Conservation (phyloP, 2,329 filamentous ascomycete genomes). For the Pseudogymnoascus destructans region DNA sequence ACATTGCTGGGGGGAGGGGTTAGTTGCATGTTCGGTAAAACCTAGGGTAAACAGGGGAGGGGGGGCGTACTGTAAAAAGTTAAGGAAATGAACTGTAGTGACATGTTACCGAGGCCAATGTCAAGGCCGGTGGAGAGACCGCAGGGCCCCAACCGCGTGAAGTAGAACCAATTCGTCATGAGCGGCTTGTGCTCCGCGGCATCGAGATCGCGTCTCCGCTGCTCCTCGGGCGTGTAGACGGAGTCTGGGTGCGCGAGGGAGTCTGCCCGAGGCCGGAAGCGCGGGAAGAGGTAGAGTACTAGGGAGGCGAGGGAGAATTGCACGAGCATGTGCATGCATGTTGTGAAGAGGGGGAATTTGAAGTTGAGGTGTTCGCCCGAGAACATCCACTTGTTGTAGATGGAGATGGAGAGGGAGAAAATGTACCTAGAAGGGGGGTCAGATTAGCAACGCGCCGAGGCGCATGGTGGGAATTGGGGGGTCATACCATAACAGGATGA, state of each 20-base stretch:
- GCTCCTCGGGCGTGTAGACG: constrained; percentile 20
- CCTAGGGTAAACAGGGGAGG: not conserved
- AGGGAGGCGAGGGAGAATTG: constrained; percentile 71
- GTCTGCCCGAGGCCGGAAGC: constrained; percentile 53
- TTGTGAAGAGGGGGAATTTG: constrained; percentile 88
- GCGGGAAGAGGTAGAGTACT: constrained; percentile 72
- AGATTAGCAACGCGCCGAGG: not conserved
- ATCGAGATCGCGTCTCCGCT: constrained; percentile 21
- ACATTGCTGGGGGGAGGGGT: constrained; percentile 55
- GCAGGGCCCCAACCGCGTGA: constrained; percentile 83
- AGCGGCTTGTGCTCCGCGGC: constrained; percentile 33
- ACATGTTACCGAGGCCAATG: constrained; percentile 92
- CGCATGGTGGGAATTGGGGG: not conserved
- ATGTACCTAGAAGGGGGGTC: constrained; percentile 37
- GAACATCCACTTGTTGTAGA: constrained; percentile 99
- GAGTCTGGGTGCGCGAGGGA: constrained; percentile 25
- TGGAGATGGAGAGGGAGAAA: constrained; percentile 85
- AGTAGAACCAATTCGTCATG: constrained; percentile 83
- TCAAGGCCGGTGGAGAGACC: constrained; percentile 87
- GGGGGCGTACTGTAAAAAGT: constrained; percentile 76
- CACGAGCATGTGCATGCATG: constrained; percentile 87
- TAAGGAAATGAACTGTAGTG: constrained; percentile 86
- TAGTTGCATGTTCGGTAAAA: constrained; percentile 13
- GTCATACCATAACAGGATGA: constrained; percentile 72
- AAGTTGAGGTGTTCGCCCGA: constrained; percentile 75